Evolutionary conservation across 75 land plant species (phyloP), one percentile per base, ranked within the genome.

Genomic region (Cupressus sempervirens): DNA sequence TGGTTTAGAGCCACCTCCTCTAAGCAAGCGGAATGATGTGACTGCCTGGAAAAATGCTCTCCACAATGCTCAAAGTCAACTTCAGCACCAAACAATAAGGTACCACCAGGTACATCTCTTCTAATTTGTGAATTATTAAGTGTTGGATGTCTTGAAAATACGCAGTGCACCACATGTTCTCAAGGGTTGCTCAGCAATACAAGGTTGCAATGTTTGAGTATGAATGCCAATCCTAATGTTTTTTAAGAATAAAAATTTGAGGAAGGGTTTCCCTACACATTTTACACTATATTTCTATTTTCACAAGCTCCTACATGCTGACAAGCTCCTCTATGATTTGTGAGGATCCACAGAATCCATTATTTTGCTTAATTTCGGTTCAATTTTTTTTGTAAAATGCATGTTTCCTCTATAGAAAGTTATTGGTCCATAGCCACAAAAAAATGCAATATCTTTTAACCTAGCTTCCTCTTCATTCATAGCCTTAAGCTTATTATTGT

Each of bases 71-170:
- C 93, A 98, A 70, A 87, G 93, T 83, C 91, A 90, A 80, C 87
- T 94, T 34, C 98, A 96, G 58, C 94, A 96, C 90, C 98, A 96
- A 85, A 87, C 88, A 23, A 84, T 91, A 50, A 93, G 96, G 98
- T 93, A 68, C 77, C 68, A 35, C 30, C 30, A 23, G 79, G 40
- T 82, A 56, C 48, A 29, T 85, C 36, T 43, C 67, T 84, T 84
- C 18, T 30, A 35, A 38, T 4, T 18, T 65, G 79, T 38, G 83
- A 43, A 82, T 50, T 62, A 70, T 52, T 41, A 62, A 23, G 16
- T 29, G 18, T 45, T 20, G 46, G 50, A 79, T 18, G 18, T 35
- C 58, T 32, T 3, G 20, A 48, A 38, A 38, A 6, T 38, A 26
- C 23, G 38, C 20, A 20, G n/a, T 76, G 45, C 45, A 76, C 20